Percentiles rank a stretch among this genome's conserved stretches.
phyloP scores from a whole-genome alignment of 352 stramenopile genomes.

The Phytophthora tentaculata region DNA sequence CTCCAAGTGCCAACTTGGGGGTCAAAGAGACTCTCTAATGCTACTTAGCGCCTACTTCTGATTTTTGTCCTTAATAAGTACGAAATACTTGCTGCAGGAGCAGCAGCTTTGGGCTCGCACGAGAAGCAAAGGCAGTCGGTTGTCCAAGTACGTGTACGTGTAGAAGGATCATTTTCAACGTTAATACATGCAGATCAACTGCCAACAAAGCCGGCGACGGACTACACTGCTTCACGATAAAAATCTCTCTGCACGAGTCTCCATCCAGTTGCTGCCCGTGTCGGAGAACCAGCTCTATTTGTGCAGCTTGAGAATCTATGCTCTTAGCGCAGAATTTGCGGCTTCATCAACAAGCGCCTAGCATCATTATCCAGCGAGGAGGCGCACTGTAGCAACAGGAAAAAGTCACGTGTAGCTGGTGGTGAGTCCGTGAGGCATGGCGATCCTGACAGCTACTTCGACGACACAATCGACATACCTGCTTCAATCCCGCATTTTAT shows the following conservation, averaged over 20 bases:
- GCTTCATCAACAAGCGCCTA: neutral
- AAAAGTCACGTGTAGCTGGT: neutral
- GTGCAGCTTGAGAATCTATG: constrained; percentile 1
- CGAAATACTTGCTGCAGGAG: neutral
- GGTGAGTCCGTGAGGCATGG: constrained; percentile 9
- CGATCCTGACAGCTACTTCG: neutral
- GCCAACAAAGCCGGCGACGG: constrained; percentile 19
- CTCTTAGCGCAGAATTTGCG: neutral
- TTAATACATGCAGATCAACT: constrained; percentile 34
- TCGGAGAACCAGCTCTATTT: neutral
- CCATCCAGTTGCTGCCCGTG: neutral
- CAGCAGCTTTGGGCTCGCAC: too few relatives aligned
- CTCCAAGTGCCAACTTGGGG: too few relatives aligned
- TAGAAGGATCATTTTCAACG: constrained; percentile 12
- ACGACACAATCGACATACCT: constrained; percentile 5
- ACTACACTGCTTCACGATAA: constrained; percentile 6
- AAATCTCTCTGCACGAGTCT: constrained; percentile 1
- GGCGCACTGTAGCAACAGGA: constrained; percentile 9
- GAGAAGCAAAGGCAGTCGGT: constrained; percentile 4
- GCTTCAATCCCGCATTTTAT: neutral
- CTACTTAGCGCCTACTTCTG: constrained; percentile 10
- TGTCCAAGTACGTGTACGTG: too few relatives aligned
- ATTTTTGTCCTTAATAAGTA: neutral
- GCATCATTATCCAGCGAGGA: neutral
- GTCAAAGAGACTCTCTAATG: too few relatives aligned